Conservation (phyloP, 2,329 filamentous ascomycete species). For the Chrysosphaeria jannelii region DNA sequence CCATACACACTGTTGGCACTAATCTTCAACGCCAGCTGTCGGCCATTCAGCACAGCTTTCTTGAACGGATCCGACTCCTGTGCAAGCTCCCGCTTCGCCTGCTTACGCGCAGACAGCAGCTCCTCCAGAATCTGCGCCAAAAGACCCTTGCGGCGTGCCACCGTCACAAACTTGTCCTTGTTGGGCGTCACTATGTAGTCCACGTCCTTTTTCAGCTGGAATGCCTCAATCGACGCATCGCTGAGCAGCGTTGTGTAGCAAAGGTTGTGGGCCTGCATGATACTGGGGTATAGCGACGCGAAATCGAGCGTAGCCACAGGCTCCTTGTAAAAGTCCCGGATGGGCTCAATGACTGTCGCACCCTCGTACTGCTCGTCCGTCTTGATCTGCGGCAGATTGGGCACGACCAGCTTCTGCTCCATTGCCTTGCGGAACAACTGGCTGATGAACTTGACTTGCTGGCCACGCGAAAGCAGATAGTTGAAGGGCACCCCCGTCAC, state of each 20-base stretch:
- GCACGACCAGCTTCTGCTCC: constrained; percentile 81
- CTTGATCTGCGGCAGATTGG: constrained; percentile 42
- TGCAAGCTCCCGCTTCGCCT: constrained; percentile 71
- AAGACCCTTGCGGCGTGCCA: constrained; percentile 69
- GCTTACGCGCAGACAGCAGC: constrained; percentile 68
- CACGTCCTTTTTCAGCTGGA: constrained; percentile 54
- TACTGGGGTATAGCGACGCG: constrained; percentile 90
- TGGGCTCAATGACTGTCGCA: constrained; percentile 90
- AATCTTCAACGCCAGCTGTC: constrained; percentile 83
- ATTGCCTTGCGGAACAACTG: constrained; percentile 86
- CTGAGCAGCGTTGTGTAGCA: constrained; percentile 88
- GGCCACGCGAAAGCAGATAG: constrained; percentile 65
- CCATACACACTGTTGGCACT: constrained; percentile 97
- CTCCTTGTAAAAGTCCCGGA: constrained; percentile 75
- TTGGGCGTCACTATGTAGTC: constrained; percentile 95
- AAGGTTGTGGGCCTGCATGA: constrained; percentile 94
- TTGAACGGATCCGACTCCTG: constrained; percentile 86
- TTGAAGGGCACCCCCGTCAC: constrained; percentile 97
- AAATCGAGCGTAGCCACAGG: constrained; percentile 96
- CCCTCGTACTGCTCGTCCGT: constrained; percentile 84
- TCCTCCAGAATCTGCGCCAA: constrained; percentile 91
- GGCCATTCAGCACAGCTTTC: constrained; percentile 89
- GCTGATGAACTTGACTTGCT: constrained; percentile 94
- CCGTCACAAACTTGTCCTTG: constrained; percentile 72
- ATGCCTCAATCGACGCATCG: constrained; percentile 44